These are phyloP conservation scores for Nicotiana paniculata DNA, from an alignment of 257 asterid genomes.

Conservation along the genomic window DNA sequence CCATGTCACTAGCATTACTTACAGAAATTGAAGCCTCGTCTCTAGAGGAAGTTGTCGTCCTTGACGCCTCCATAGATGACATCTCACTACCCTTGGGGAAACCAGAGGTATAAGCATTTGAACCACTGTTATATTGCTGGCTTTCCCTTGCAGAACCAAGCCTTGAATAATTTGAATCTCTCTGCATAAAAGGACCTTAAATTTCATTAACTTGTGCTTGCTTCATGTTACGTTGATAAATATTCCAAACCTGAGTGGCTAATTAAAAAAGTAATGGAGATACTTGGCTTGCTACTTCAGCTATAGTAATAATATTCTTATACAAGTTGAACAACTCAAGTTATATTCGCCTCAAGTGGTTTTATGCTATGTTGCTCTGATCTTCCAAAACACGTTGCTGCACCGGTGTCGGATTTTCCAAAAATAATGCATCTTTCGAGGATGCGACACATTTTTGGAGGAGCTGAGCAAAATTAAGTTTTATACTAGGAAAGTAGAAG, in stretches of 20 bases:
- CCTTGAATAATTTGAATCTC: slow-evolving; percentile 78
- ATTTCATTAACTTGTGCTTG: neutral
- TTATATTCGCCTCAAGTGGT: neutral
- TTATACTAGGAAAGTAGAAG: neutral
- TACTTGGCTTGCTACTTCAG: neutral
- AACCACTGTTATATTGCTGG: slow-evolving; percentile 21
- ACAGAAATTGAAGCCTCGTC: slow-evolving; percentile 76
- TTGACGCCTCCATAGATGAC: slow-evolving; percentile 64
- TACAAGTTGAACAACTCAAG: neutral
- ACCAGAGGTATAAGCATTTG: slow-evolving; percentile 30
- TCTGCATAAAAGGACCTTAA: slow-evolving; percentile 35
- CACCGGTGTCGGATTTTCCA: too few relatives aligned
- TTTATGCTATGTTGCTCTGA: too few relatives aligned
- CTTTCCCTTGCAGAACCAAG: slow-evolving; percentile 68
- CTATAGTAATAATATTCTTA: neutral
- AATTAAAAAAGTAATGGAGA: neutral
- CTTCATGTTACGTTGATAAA: too few relatives aligned
- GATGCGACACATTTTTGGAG: too few relatives aligned
- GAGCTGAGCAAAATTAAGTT: too few relatives aligned
- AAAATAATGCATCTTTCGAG: too few relatives aligned
- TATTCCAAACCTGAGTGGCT: neutral
- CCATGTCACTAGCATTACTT: slow-evolving; percentile 91
- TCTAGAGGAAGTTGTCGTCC: slow-evolving; percentile 75
- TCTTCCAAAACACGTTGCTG: too few relatives aligned
- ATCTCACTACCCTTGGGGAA: slow-evolving; percentile 35